Evolutionary conservation across 1,139 yeast species (phyloP), one percentile per base, ranked within the genome.

Genomic region (Geotrichum histeridarum): DNA sequence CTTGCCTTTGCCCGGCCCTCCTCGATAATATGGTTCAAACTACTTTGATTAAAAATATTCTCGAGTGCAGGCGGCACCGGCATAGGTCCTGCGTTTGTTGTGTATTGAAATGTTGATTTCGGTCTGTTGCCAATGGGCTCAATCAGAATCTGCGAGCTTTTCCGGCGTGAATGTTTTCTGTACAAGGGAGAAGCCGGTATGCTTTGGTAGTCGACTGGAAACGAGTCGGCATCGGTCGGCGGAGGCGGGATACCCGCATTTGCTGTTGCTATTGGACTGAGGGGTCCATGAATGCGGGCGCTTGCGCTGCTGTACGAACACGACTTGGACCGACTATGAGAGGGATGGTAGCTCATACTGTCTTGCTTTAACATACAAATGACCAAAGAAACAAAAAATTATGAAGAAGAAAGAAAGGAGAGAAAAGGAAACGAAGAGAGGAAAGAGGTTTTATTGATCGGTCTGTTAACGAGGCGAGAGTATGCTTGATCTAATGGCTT

Each of bases 131-230:
- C 63, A 27, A 62, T 57, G 8, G 73, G 71, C 15, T 71, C 70
- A 17, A 70, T 64, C 33, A 64, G 60, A 39, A 70, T 68, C 54
- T 70, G 71, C 5, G 71, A 66, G 50, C 69, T 64, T 48, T 63
- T 64, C 50, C 66, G 65, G 12, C 72, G 59, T 17, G 66, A 56
- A 54, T 69, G 73, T 30, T 70, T 59, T 33, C 73, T 57, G 50
- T 65, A 62, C 8, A 61, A 53, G n/a, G 62, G 53, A 12, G 48
- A 47, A 6, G 44, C 50, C 12, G 44, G 44, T n/a, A 44, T 35
- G 22, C 45, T 37, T 32, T n/a, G n/a, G 30, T 47, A 49, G 37
- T 53, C 53, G 17, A 55, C 42, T n/a, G 57, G 54, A 6, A 42
- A 15, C 14, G 45, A 30, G 33, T 50, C 54, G 36, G 54, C 46